Evolutionary conservation across 78 protist species (phyloP).

Genomic region (Cavenderia fasciculata): DNA sequence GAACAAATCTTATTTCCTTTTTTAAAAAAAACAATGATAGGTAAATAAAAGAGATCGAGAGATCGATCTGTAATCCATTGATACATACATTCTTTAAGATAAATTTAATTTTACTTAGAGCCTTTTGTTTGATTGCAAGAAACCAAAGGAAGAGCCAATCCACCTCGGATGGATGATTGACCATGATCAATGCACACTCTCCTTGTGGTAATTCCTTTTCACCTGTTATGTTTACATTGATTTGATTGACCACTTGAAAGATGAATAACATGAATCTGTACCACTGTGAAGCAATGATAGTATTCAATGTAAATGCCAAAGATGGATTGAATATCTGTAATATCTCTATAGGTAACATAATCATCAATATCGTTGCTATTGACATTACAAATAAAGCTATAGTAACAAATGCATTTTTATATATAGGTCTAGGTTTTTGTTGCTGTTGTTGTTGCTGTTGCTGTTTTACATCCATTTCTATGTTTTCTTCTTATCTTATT

Average conservation of each 20-base stretch:
- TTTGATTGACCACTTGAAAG: slow-evolving; percentile 15
- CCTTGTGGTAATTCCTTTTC: slow-evolving; percentile 8
- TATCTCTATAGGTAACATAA: too few relatives aligned
- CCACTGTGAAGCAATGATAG: too few relatives aligned
- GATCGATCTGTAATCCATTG: neutral
- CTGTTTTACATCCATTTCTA: too few relatives aligned
- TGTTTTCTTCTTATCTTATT: too few relatives aligned
- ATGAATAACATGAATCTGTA: slow-evolving; percentile 9
- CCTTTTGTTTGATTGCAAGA: slow-evolving; percentile 8
- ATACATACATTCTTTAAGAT: slow-evolving; percentile 27
- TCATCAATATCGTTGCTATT: too few relatives aligned
- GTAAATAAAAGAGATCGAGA: neutral
- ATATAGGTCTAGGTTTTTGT: too few relatives aligned
- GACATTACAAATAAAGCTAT: too few relatives aligned
- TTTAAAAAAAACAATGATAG: neutral
- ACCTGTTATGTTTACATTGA: slow-evolving; percentile 13
- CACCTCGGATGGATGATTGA: slow-evolving; percentile 63
- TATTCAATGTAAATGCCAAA: too few relatives aligned
- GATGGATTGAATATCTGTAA: too few relatives aligned
- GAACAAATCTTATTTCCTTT: slow-evolving; percentile 50
- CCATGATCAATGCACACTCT: slow-evolving; percentile 22
- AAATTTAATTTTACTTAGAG: slow-evolving; percentile 30
- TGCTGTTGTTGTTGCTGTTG: too few relatives aligned
- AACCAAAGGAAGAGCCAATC: slow-evolving; percentile 38
- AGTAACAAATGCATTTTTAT: too few relatives aligned